Percentiles rank a stretch among this genome's conserved stretches.
Evolutionary conservation across 2,329 filamentous ascomycete species (phyloP).

Genomic region (Aspergillus sp.): DNA sequence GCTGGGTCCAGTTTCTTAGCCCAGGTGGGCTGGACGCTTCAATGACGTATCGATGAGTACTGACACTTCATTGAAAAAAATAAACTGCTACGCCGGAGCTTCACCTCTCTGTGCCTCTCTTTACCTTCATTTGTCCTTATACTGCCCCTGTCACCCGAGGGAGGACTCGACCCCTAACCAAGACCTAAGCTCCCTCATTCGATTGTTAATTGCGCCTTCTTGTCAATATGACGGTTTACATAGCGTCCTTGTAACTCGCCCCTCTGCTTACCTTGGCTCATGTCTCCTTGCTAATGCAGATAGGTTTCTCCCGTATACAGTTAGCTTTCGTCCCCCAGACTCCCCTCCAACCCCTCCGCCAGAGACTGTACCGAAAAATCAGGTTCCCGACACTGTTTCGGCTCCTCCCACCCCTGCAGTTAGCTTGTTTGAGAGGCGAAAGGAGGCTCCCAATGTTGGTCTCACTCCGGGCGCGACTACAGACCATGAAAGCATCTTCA

Average conservation of each 20-base stretch:
- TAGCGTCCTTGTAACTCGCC: conserved; percentile 53
- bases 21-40: background rate
- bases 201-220: conserved; percentile 10
- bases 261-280: background rate
- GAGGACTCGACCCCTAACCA: background rate
- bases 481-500: conserved; percentile 44
- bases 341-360: conserved; percentile 35
- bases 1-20: conserved; percentile 4
- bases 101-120: too few relatives aligned
- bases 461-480: conserved; percentile 44
- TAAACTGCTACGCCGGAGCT: background rate
- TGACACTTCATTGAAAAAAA: background rate
- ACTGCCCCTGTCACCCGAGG: background rate
- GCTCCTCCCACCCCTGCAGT: conserved; percentile 24
- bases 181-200: conserved; percentile 8
- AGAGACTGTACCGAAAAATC: conserved; percentile 26
- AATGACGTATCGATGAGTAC: conserved; percentile 10
- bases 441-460: conserved; percentile 21
- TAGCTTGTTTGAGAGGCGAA: conserved; percentile 37
- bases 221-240: conserved; percentile 57
- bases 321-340: conserved; percentile 72
- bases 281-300: background rate
- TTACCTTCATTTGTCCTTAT: background rate
- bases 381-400: conserved; percentile 27
- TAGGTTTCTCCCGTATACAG: conserved; percentile 88